Evolutionary conservation across 768 basidiomycete genomes (phyloP), one percentile per base, ranked within the genome.

Genomic region (Tulasnella sp.): DNA sequence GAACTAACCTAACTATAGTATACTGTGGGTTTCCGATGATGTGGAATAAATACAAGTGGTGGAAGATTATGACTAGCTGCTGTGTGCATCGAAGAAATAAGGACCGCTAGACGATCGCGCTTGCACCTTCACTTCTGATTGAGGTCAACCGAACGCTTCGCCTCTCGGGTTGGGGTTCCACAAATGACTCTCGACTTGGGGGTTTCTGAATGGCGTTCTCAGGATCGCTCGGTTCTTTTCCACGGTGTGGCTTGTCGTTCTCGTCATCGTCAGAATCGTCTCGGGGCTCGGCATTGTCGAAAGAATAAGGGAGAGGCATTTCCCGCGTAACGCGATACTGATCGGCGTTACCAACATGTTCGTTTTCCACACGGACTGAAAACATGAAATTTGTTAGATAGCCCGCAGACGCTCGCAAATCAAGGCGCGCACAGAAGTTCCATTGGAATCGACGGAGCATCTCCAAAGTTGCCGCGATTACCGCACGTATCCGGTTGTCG

Each of bases 341-440:
- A 88, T 95, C 94, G 85, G 94, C 90, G 84, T 98, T 98, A 87
- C 94, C 94, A 38, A 97, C 86, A 81, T 98, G 96, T 85, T 98
- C 96, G 85, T 94, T 96, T 85, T 97, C 94, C 58, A 95, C 85
- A 82, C 94, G 93, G 85, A 90, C 92, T 94, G 81, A 16, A 36
- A 40, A 24, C 42, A 71, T 9, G 44, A 18, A 74, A 82, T 44
- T 18, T 34, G 72, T 10, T 44, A 24, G 62, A 36, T 7, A 42
- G 34, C 52, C 42, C 6, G 46, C 78, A 80, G 76, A n/a, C 46
- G 6, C 34, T 56, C 4, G n/a, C 3, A n/a, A 46, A 74, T 3
- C 21, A 62, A 62, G n/a, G 1, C 40, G 85, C 93, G 82, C 80
- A 95, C 94, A 93, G 83, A 97, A 93, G 85, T 97, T 98, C 97